A percentile compares a stretch with the other conserved stretches of the same genome.
Evolutionary conservation across 2,329 filamentous ascomycete genomes (phyloP).

Genomic region (Exutisphaerella laricina): DNA sequence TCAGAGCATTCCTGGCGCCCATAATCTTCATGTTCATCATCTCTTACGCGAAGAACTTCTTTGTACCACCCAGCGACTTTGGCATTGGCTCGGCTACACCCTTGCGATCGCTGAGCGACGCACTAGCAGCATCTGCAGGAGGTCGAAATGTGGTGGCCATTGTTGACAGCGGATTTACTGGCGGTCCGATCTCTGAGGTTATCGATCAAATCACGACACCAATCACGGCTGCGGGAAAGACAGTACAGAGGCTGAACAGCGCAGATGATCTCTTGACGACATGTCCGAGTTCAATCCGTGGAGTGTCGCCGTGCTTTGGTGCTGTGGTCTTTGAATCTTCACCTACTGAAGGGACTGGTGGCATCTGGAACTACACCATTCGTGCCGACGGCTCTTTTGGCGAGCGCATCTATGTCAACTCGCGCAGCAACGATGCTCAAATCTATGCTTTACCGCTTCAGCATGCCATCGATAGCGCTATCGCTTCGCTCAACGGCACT

Average conservation of each 20-base stretch:
- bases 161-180: conserved; percentile 64
- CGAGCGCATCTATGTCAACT: conserved; percentile 57
- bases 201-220: conserved; percentile 58
- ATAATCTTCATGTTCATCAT: conserved; percentile 49
- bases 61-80: conserved; percentile 68
- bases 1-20: conserved; percentile 53
- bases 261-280: conserved; percentile 55
- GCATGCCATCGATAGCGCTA: conserved; percentile 68
- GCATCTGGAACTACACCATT: conserved; percentile 81
- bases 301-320: conserved; percentile 66
- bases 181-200: conserved; percentile 66
- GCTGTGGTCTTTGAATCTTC: conserved; percentile 72
- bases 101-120: conserved; percentile 60
- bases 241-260: conserved; percentile 49
- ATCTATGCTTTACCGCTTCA: conserved; percentile 76
- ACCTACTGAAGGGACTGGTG: conserved; percentile 60
- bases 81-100: conserved; percentile 62
- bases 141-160: conserved; percentile 68
- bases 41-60: conserved; percentile 66
- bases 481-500: conserved; percentile 52
- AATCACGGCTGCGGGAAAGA: conserved; percentile 53
- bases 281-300: conserved; percentile 54
- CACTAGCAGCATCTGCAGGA: conserved; percentile 52
- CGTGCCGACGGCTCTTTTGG: conserved; percentile 68
- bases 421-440: conserved; percentile 66